Conservation (phyloP, 352 stramenopile species). For the Pelagophyceae sp. region DNA sequence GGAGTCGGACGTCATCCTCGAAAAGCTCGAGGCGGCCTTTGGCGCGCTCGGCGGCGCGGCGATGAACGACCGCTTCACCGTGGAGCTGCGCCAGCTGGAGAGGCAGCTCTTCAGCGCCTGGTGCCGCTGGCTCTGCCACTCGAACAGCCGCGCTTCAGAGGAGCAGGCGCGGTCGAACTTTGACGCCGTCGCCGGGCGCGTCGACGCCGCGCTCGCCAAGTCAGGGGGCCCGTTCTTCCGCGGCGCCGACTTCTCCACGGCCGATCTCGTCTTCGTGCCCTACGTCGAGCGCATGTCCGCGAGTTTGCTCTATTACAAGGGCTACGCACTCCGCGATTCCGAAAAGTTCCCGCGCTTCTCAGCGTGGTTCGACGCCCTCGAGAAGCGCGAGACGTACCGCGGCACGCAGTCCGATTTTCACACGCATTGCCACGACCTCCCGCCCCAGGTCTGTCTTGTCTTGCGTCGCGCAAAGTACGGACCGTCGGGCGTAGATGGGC, state of each 20-base stretch:
- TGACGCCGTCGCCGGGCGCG: conserved; percentile 14
- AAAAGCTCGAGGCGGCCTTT: conserved; percentile 27
- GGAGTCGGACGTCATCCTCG: conserved; percentile 32
- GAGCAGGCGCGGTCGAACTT: neutral
- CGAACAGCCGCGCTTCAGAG: neutral
- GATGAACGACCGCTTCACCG: conserved; percentile 17
- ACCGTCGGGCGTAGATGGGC: too few species aligned
- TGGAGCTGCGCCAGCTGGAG: conserved; percentile 25
- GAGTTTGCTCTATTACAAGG: conserved; percentile 34
- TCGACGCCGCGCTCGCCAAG: too few species aligned
- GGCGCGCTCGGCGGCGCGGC: neutral
- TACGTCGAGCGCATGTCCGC: conserved; percentile 36
- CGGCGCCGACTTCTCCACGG: conserved; percentile 26
- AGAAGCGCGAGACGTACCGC: conserved; percentile 22
- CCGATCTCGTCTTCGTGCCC: conserved; percentile 31
- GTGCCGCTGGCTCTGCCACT: conserved; percentile 31
- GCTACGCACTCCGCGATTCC: conserved; percentile 25
- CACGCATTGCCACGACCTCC: conserved; percentile 35
- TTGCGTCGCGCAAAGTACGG: conserved; percentile 9
- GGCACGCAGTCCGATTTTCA: conserved; percentile 37
- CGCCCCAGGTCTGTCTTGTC: conserved; percentile 30
- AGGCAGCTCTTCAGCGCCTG: conserved; percentile 28
- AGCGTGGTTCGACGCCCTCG: neutral
- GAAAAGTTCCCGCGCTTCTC: neutral
- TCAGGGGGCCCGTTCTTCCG: conserved; percentile 33